Base-by-base conservation (phyloP, 2,329 filamentous ascomycete genomes). In the Aspergillus tubingensis region DNA sequence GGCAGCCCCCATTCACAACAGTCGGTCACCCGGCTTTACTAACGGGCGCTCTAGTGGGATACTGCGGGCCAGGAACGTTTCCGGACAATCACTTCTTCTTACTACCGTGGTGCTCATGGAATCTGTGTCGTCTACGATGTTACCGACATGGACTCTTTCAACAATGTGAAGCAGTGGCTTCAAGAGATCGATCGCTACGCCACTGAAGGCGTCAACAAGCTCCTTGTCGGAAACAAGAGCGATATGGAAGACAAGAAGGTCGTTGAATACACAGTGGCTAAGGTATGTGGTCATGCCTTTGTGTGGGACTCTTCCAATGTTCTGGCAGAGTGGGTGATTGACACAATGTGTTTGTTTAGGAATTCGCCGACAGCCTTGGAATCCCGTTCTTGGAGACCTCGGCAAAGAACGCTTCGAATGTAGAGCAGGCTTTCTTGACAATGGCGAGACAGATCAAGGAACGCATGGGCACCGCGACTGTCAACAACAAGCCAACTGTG, bases 221-320 rank as follows among this genome's bases (percentile, higher is more conserved):
- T 99, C 68, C 88, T 99, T 64, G 94, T 99, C 65, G 95, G 95
- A 76, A 99, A 99, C 90, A 99, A 99, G 90, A 96, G 92, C 82
- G 95, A 99, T 91, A 98, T 99, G 92, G 88, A 94, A 62, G 95
- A 99, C 83, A 99, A 99, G 91, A 99, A 98, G 86, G 95, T 98
- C 43, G 95, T 99, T 65, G 95, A 99, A 81, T 99, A 99, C 87
- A 96, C 92, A 67, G 95, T 98, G 70, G 95, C 95, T 71, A 99
- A 99, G 91, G 95, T 97, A 83, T 63, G 85, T 73, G 50, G 36
- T 50, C 48, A 23, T 21, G 43, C 17, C 6, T 17, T 10, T n/a
- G 17, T 50, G 8, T 17, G 13, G n/a, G 32, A 23, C 17, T 36
- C 32, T 23, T 48, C 2, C 3, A 19, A 19, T 36, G 39, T 50